Evolutionary conservation across 2,329 filamentous ascomycete species (phyloP).

Genomic region (Ceratocystis albifundus): DNA sequence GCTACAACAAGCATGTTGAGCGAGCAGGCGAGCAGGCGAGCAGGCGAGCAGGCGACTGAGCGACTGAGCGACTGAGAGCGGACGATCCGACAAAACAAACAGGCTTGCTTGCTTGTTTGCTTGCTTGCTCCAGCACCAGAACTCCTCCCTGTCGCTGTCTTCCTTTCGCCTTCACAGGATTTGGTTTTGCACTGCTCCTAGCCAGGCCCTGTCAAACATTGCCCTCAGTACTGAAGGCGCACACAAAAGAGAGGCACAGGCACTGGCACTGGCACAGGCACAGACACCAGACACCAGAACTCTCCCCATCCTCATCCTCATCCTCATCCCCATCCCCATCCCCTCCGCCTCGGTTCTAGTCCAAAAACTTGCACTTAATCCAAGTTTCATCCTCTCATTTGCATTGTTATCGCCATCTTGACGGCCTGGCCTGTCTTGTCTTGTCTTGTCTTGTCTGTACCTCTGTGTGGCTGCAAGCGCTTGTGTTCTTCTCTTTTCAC

Average conservation of each 20-base stretch:
- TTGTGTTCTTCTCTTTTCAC: not conserved
- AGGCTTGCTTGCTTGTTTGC: not conserved
- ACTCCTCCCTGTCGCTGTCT: not conserved
- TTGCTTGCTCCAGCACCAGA: not conserved
- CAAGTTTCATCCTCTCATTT: not conserved
- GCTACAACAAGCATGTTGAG: not conserved
- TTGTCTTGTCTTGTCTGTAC: not conserved
- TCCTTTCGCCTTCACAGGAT: not conserved
- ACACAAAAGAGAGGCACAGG: not conserved
- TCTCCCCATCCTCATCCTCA: not conserved
- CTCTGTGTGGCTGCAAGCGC: not conserved
- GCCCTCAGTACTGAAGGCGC: not conserved
- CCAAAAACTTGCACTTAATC: constrained; percentile 1
- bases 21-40: too few species aligned
- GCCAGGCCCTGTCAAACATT: not conserved
- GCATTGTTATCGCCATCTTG: not conserved
- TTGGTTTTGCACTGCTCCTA: not conserved
- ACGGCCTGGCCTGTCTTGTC: not conserved
- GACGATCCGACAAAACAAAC: not conserved
- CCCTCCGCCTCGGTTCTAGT: not conserved
- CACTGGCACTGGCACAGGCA: too few species aligned
- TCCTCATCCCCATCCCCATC: not conserved
- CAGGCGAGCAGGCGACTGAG: too few species aligned
- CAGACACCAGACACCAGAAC: too few species aligned
- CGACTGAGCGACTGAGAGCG: not conserved